Base-by-base conservation (phyloP, 2,329 filamentous ascomycete species). In the Metarhizium guizhouense region DNA sequence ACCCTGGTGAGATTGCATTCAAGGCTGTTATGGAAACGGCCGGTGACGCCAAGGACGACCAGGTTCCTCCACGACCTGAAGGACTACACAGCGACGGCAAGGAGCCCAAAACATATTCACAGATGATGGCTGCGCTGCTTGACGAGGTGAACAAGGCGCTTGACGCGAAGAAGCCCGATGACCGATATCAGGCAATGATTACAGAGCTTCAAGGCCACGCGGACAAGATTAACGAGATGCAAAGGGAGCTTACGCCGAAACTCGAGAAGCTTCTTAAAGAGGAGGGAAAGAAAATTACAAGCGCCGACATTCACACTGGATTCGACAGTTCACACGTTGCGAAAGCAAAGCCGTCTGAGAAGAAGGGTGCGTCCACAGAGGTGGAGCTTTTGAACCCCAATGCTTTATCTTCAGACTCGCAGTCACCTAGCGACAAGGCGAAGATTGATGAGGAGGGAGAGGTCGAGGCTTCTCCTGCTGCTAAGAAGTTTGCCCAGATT, bases 121-220 rank as follows among this genome's bases (percentile, higher is more conserved):
- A 95, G 76, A 99, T 99, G 94, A 92, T 99, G 87, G 89, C 89
- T n/a, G 84, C 86, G n/a, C 73, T 99, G 64, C 81, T 97, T 20
- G 94, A 99, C 65, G 88, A 95, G 71, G 91, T 97, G 47, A 96
- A 96, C 65, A 79, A 83, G 72, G 84, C 89, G 52, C 78, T 96
- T 40, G 88, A 92, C 55, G 88, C 91, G 67, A 87, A 87, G 71
- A 84, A 86, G 58, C 78, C 81, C 0, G 78, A 81, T 20, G 82
- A 86, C 62, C 76, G 88, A 52, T 91, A 88, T 67, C 77, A 81
- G 51, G 86, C 81, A 53, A 96, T 95, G 76, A 77, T 95, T 32
- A 79, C 81, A 51, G 93, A 94, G 64, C 82, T 97, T 16, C 80
- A 83, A 59, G 80, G 78, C 40, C 93, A 99, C 68, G 79, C 87